phyloP scores from a whole-genome alignment of 1,139 yeast genomes.

The Protomyces lactucae-debilis region DNA sequence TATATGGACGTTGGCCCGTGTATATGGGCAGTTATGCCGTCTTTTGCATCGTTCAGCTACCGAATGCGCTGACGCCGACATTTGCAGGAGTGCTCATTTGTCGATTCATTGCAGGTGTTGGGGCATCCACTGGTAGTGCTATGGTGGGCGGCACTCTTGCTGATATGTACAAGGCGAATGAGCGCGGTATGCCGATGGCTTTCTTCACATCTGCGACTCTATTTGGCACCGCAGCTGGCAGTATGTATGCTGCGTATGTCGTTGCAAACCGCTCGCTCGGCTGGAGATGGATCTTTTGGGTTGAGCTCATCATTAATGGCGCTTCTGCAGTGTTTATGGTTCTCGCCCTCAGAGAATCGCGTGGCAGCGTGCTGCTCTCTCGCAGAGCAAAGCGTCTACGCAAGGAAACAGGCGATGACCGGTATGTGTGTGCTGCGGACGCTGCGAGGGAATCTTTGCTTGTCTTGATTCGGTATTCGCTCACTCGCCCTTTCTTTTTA shows the following conservation, averaged over 20 bases:
- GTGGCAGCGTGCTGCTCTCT: constrained; percentile 50
- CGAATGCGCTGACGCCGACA: constrained; percentile 53
- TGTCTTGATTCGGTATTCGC: constrained; percentile 11
- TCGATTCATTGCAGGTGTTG: constrained; percentile 60
- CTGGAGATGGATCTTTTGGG: constrained; percentile 66
- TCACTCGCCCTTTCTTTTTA: constrained; percentile 22
- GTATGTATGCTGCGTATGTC: constrained; percentile 55
- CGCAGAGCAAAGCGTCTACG: constrained; percentile 57
- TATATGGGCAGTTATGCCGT: constrained; percentile 54
- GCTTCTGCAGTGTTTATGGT: constrained; percentile 47
- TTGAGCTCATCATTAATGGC: constrained; percentile 52
- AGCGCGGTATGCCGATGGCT: constrained; percentile 56
- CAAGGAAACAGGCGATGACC: constrained; percentile 29
- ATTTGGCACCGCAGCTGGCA: constrained; percentile 62
- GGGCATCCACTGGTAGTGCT: constrained; percentile 79
- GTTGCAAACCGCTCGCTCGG: constrained; percentile 50
- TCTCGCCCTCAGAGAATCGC: constrained; percentile 51
- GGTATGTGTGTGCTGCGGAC: constrained; percentile 23
- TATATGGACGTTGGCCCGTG: constrained; percentile 67
- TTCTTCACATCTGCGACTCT: constrained; percentile 55
- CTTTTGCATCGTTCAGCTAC: constrained; percentile 52
- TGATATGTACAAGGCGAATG: constrained; percentile 65
- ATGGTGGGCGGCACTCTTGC: constrained; percentile 83
- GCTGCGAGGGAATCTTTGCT: constrained; percentile 16
- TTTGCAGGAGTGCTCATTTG: constrained; percentile 55